A percentile compares a stretch with the other conserved stretches of the same genome.
phyloP scores from a whole-genome alignment of 345 rosid species.

The Physaria fendleri region DNA sequence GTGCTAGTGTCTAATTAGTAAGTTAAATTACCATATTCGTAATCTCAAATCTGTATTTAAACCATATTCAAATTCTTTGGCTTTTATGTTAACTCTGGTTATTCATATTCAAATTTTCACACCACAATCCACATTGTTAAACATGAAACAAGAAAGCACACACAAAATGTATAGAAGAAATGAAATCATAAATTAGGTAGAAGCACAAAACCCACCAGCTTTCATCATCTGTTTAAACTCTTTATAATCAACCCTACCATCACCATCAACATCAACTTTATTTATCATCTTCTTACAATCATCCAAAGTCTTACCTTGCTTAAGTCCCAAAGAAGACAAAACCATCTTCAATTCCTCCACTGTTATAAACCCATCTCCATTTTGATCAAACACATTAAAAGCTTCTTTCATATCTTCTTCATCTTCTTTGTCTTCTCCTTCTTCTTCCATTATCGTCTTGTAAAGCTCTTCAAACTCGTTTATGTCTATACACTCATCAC shows the following conservation, averaged over 20 bases:
- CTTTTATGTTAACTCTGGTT: too few relatives aligned
- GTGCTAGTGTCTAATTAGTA: too few relatives aligned
- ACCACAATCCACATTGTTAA: too few relatives aligned
- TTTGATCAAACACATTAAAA: constrained; percentile 76
- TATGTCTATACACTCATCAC: constrained; percentile 54
- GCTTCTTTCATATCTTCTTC: constrained; percentile 81
- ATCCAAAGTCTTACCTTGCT: constrained; percentile 61
- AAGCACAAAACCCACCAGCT: constrained; percentile 35
- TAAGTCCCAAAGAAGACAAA: constrained; percentile 61
- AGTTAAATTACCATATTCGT: too few relatives aligned
- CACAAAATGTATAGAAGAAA: not conserved
- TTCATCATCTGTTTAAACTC: constrained; percentile 63
- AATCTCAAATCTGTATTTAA: too few relatives aligned
- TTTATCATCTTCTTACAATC: constrained; percentile 76
- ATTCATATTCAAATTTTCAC: too few relatives aligned
- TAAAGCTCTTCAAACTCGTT: constrained; percentile 68
- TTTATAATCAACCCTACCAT: constrained; percentile 60
- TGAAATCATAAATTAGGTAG: constrained; percentile 25
- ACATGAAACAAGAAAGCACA: not conserved
- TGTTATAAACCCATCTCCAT: constrained; percentile 81
- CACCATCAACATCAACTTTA: constrained; percentile 82
- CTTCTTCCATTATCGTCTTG: constrained; percentile 44
- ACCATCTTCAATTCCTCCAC: constrained; percentile 72
- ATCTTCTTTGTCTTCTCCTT: constrained; percentile 56
- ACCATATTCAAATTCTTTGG: too few relatives aligned